Evolutionary conservation across 257 asterid species (phyloP).

Genomic region (Ajuga chamaepitys): DNA sequence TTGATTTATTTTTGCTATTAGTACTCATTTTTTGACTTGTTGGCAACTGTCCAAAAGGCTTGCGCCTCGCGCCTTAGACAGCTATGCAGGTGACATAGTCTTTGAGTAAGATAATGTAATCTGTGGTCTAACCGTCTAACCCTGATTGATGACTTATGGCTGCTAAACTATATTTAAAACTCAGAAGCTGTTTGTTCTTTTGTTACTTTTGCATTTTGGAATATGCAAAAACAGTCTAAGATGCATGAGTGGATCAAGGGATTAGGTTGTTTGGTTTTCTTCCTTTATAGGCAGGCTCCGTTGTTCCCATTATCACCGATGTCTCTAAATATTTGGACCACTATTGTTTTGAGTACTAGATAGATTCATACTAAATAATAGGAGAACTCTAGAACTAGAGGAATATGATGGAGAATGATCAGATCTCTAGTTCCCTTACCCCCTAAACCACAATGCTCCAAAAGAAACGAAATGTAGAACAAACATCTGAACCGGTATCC

Average conservation of each 20-base stretch:
- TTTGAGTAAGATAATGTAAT: not conserved
- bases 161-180: not conserved
- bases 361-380: not conserved
- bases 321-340: not conserved
- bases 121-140: not conserved
- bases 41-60: too few relatives aligned
- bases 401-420: not conserved
- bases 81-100: too few relatives aligned
- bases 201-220: not conserved
- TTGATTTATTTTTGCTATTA: too few relatives aligned
- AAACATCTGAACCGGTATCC: not conserved
- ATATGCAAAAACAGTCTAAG: not conserved
- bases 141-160: not conserved
- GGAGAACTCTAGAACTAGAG: not conserved
- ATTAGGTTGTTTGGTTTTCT: not conserved
- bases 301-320: not conserved
- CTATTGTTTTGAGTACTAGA: not conserved
- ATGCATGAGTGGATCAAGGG: not conserved
- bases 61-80: too few relatives aligned
- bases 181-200: not conserved
- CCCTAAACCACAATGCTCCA: not conserved
- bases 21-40: too few relatives aligned
- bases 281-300: not conserved
- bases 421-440: not conserved
- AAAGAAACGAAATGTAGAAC: not conserved